phyloP scores from a whole-genome alignment of 2,329 filamentous ascomycete species.

The Hypoxylon sp. region DNA sequence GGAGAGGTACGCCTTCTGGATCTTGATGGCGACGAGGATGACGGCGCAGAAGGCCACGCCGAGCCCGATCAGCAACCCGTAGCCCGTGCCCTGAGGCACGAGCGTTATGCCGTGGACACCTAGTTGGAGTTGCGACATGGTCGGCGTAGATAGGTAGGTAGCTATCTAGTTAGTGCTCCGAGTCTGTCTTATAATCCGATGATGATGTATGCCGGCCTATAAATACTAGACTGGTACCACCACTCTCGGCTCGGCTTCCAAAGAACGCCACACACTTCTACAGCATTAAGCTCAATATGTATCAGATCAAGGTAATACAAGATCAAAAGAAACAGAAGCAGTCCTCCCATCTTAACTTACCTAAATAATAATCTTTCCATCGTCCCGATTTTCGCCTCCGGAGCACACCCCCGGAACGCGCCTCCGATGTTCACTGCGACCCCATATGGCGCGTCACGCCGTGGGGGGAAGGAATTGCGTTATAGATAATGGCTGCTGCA shows the following conservation, averaged over 20 bases:
- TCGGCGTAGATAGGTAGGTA: background rate
- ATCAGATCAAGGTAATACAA: background rate
- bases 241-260: background rate
- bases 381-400: conserved; percentile 25
- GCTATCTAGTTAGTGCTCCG: background rate
- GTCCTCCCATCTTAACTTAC: conserved; percentile 18
- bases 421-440: conserved; percentile 16
- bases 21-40: conserved; percentile 62
- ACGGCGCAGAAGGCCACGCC: conserved; percentile 63
- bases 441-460: conserved; percentile 41
- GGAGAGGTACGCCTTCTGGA: conserved; percentile 61
- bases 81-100: conserved; percentile 51
- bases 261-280: background rate
- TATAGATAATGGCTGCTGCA: conserved; percentile 21
- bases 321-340: background rate
- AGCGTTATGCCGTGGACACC: conserved; percentile 38
- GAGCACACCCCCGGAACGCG: conserved; percentile 15
- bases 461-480: conserved; percentile 41
- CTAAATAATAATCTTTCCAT: conserved; percentile 6
- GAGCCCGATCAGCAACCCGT: conserved; percentile 65
- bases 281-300: conserved; percentile 5
- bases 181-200: background rate
- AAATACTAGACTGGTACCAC: background rate
- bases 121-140: conserved; percentile 35
- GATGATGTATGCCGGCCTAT: background rate